Conservation (phyloP, 23 red algal genomes). For the Chondrus crispus region DNA sequence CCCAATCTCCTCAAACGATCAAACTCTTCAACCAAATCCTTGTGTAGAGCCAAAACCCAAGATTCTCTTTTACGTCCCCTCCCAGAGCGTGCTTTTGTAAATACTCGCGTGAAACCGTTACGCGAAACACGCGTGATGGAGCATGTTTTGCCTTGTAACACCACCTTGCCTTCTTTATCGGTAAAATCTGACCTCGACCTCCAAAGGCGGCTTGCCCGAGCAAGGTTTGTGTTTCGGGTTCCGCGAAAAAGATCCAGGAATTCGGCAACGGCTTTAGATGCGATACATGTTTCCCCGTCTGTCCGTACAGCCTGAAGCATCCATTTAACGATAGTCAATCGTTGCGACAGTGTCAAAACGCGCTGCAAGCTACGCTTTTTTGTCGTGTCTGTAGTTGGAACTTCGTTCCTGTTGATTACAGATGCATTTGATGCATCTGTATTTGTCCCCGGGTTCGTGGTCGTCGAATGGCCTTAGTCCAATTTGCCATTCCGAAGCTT, state of each 20-base stretch:
- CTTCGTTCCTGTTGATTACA: no score
- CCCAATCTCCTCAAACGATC: neutral
- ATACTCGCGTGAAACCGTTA: neutral
- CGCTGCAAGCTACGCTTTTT: no score
- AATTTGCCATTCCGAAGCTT: no score
- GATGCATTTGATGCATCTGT: no score
- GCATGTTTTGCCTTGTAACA: no score
- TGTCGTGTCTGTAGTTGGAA: no score
- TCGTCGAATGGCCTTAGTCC: no score
- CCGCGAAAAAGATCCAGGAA: neutral
- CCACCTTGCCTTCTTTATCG: no score
- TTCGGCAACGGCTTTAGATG: neutral
- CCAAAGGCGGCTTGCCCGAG: neutral
- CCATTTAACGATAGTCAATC: neutral
- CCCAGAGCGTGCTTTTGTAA: neutral
- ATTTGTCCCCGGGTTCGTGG: no score
- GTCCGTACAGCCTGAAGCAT: neutral
- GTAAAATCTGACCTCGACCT: neutral
- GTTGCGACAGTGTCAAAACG: neutral
- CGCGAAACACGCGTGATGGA: neutral
- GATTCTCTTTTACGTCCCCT: neutral
- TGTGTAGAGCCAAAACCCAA: neutral
- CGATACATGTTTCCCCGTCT: neutral
- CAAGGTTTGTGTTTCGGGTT: neutral
- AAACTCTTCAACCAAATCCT: neutral